Conservation (phyloP, 129 eudicot species). For the Mikania micrantha region DNA sequence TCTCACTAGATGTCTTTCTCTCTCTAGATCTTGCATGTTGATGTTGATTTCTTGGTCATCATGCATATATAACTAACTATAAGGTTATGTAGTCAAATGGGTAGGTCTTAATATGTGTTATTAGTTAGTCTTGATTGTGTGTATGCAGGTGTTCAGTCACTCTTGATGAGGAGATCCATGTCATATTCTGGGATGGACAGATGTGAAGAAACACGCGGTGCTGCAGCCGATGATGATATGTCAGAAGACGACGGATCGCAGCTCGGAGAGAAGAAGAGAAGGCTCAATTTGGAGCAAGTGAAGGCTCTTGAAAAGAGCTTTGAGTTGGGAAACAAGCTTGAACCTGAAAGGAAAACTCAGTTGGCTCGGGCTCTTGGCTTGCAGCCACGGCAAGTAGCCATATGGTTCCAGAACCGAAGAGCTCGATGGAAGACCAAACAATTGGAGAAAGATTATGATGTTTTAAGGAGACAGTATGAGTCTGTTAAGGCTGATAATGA, state of each 20-base stretch:
- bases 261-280: slow-evolving; percentile 82
- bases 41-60: slow-evolving; percentile 13
- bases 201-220: slow-evolving; percentile 50
- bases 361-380: slow-evolving; percentile 75
- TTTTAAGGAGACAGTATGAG: slow-evolving; percentile 75
- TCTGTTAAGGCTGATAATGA: slow-evolving; percentile 80
- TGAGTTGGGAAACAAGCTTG: slow-evolving; percentile 74
- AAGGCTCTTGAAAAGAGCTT: slow-evolving; percentile 86
- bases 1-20: not conserved
- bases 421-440: slow-evolving; percentile 98
- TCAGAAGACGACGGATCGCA: slow-evolving; percentile 77
- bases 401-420: slow-evolving; percentile 94
- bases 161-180: slow-evolving; percentile 82
- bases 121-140: not conserved
- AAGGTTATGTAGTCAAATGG: not conserved
- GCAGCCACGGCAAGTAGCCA: slow-evolving; percentile 86
- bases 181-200: slow-evolving; percentile 70
- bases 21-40: slow-evolving; percentile 17
- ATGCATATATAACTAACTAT: not conserved
- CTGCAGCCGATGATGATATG: slow-evolving; percentile 59
- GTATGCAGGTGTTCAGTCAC: slow-evolving; percentile 38
- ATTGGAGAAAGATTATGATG: slow-evolving; percentile 70
- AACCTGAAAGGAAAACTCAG: slow-evolving; percentile 81
- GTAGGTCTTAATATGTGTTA: not conserved
- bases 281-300: slow-evolving; percentile 78